Evolutionary conservation across 2,329 filamentous ascomycete genomes (phyloP), one percentile per base, ranked within the genome.

Genomic region (Xylariales sp.): DNA sequence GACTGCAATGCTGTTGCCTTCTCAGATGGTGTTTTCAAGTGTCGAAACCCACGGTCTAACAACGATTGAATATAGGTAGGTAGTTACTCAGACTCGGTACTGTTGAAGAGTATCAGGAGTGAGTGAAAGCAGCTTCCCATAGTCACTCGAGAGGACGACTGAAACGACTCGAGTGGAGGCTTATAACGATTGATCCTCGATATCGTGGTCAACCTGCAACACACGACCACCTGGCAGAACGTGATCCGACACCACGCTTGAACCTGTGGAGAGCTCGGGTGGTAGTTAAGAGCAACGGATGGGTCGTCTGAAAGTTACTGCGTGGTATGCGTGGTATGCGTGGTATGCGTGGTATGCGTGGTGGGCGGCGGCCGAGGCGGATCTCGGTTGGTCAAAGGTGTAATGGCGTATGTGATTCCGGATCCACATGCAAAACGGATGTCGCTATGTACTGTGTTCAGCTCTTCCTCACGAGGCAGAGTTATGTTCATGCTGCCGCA

Each of bases 121-220:
- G 24, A 27, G 24, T n/a, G 8, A 27, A 27, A 8, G 8, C 24
- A 36, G 21, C 12, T 25, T 10, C 19, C 9, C 10, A 11, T 7
- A 22, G 21, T 14, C 10, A 36, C 21, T 36, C 19, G 11, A n/a
- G 11, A 12, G 12, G 15, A n/a, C 21, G 22, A 18, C 18, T 20
- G 10, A 14, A 12, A 11, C 12, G 18, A n/a, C 21, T 36, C 21
- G 20, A 21, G 12, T 16, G 18, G 18, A 5, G 33, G 24, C 10
- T 8, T 21, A 14, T 5, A 14, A 22, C 24, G 15, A 21, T 9
- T 11, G 12, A 11, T 11, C 8, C 14, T 18, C 12, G 10, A 19
- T 31, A 31, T 42, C 22, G 19, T 42, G 29, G 41, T 35, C 44
- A 47, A 49, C 48, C 51, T 50, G 45, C 51, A 43, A 49, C 36